Percentiles rank a stretch among this genome's conserved stretches.
Evolutionary conservation across 805 yeast species (phyloP).

Genomic region (Ogataea trehaloabstinens): DNA sequence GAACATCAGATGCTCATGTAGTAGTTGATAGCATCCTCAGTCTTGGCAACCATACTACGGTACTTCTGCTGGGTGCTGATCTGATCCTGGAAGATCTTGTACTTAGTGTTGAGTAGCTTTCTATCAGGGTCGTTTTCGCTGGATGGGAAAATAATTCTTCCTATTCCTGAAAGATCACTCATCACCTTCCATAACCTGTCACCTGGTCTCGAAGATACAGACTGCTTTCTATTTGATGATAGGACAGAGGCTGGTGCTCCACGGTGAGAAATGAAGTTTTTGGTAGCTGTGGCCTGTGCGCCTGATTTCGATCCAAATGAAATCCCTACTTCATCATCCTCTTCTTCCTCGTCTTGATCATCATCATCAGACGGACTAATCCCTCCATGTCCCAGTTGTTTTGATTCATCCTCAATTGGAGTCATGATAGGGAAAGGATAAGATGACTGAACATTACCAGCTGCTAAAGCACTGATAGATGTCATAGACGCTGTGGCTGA

Average conservation of each 20-base stretch:
- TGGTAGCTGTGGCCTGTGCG: constrained; percentile 51
- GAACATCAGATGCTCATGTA: constrained; percentile 23
- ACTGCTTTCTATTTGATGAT: neutral
- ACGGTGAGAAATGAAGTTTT: constrained; percentile 34
- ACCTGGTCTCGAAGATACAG: constrained; percentile 39
- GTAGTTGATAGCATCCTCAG: constrained; percentile 32
- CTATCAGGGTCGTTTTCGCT: constrained; percentile 60
- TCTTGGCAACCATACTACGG: constrained; percentile 62
- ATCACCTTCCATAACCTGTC: constrained; percentile 82
- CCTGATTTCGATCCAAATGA: constrained; percentile 60
- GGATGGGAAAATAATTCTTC: constrained; percentile 72
- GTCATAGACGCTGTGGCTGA: constrained; percentile 71
- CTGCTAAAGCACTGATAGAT: constrained; percentile 50
- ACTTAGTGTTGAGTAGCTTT: constrained; percentile 71
- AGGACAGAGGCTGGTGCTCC: constrained; percentile 5
- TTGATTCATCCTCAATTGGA: constrained; percentile 34
- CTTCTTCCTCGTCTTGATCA: constrained; percentile 41
- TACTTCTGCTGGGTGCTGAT: constrained; percentile 77
- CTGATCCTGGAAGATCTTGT: constrained; percentile 84
- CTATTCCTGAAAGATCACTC: constrained; percentile 81
- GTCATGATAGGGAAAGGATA: constrained; percentile 52
- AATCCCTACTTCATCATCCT: constrained; percentile 44
- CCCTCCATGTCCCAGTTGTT: constrained; percentile 27
- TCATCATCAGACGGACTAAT: constrained; percentile 14
- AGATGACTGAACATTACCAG: constrained; percentile 31